Conservation (phyloP, 805 yeast genomes). For the Candida rishiriensis region DNA sequence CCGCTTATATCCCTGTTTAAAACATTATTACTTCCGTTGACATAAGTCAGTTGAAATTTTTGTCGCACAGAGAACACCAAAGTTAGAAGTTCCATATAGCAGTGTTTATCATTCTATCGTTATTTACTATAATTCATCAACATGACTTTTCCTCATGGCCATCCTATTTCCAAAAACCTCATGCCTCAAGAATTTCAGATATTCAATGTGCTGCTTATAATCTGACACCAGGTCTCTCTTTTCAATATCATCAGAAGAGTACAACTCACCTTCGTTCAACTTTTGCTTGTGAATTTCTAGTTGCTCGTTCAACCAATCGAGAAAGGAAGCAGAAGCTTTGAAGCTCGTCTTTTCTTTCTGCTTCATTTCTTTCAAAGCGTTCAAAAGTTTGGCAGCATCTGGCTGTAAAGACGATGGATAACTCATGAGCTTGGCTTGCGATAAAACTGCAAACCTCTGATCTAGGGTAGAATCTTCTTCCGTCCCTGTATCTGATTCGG, state of each 20-base stretch:
- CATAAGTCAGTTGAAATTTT: no score
- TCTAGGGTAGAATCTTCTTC: constrained; percentile 21
- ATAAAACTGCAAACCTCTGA: constrained; percentile 31
- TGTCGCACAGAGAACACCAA: no score
- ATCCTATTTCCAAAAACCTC: constrained; percentile 72
- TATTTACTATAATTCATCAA: no score
- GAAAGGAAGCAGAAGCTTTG: constrained; percentile 39
- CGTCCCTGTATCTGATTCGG: constrained; percentile 9
- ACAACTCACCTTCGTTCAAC: no score
- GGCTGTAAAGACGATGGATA: constrained; percentile 29
- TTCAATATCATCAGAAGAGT: constrained; percentile 11
- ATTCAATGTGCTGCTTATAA: constrained; percentile 21
- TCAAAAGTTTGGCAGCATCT: constrained; percentile 40
- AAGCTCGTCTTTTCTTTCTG: constrained; percentile 27
- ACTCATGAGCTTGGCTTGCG: constrained; percentile 32
- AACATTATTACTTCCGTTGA: no score
- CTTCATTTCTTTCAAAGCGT: constrained; percentile 31
- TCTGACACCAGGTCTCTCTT: background rate
- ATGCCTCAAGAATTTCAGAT: constrained; percentile 42
- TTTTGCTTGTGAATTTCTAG: constrained; percentile 19
- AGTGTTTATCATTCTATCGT: no score
- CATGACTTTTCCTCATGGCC: constrained; percentile 55
- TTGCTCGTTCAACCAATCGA: constrained; percentile 60
- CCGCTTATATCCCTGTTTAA: no score
- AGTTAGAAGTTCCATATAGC: no score